A percentile compares a stretch with the other conserved stretches of the same genome.
phyloP scores from a whole-genome alignment of 2,329 filamentous ascomycete species.

The Lasiodiplodia citricola region DNA sequence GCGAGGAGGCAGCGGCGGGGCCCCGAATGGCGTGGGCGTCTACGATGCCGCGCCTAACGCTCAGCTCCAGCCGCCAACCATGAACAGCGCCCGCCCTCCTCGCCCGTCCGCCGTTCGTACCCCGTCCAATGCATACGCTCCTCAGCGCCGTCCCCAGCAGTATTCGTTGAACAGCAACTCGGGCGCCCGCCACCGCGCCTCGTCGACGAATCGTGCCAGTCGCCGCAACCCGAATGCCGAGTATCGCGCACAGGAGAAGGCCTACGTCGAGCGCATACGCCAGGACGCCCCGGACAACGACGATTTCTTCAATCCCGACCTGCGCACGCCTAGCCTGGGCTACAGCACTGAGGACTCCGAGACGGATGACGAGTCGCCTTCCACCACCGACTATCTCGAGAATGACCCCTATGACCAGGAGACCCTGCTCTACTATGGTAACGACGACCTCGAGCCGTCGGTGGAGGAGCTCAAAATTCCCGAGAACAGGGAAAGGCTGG shows the following conservation, averaged over 20 bases:
- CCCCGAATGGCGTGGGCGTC: constrained; percentile 32
- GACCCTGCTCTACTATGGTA: constrained; percentile 89
- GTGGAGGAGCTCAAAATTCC: constrained; percentile 89
- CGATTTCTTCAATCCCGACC: constrained; percentile 73
- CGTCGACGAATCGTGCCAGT: constrained; percentile 57
- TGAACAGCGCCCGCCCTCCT: constrained; percentile 32
- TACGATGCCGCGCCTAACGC: constrained; percentile 36
- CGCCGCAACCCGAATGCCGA: constrained; percentile 71
- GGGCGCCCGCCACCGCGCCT: constrained; percentile 59
- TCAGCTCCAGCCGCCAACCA: constrained; percentile 33
- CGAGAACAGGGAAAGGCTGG: constrained; percentile 84
- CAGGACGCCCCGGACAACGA: constrained; percentile 69
- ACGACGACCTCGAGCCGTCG: constrained; percentile 86
- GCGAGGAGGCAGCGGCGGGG: constrained; percentile 31
- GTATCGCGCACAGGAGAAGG: constrained; percentile 86
- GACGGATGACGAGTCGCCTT: constrained; percentile 87
- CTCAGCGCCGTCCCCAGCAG: constrained; percentile 54
- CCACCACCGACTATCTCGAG: constrained; percentile 81
- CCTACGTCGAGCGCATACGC: constrained; percentile 89
- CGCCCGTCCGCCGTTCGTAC: constrained; percentile 53
- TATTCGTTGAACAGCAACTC: constrained; percentile 50
- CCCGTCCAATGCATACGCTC: constrained; percentile 57
- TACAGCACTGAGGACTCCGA: constrained; percentile 74
- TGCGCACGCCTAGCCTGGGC: constrained; percentile 70
- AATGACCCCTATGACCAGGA: constrained; percentile 87